phyloP scores from a whole-genome alignment of 176 grass and related monocot species.

The Puya raimondii region DNA sequence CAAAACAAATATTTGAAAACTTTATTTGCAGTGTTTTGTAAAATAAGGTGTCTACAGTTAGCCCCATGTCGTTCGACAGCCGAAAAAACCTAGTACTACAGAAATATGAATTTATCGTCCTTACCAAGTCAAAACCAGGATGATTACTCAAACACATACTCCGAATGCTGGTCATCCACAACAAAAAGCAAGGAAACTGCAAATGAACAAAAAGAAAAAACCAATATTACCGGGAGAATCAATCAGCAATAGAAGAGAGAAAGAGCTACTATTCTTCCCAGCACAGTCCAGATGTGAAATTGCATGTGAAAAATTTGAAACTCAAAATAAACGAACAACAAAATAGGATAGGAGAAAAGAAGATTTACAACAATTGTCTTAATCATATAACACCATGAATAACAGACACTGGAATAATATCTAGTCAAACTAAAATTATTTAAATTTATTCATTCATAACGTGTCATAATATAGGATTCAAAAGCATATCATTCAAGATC shows the following conservation, averaged over 20 bases:
- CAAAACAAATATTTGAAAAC: too few species aligned
- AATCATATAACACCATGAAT: not conserved
- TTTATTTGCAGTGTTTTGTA: too few species aligned
- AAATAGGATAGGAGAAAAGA: not conserved
- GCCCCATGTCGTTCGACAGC: too few species aligned
- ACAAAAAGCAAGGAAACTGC: conserved; percentile 75
- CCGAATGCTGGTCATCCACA: conserved; percentile 75
- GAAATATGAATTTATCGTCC: conserved; percentile 29
- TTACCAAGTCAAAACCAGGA: conserved; percentile 78
- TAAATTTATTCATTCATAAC: not conserved
- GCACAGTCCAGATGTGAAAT: not conserved
- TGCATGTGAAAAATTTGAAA: not conserved
- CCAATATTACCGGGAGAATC: not conserved
- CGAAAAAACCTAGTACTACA: too few species aligned
- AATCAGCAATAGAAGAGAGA: not conserved
- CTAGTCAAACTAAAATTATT: not conserved
- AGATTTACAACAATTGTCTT: not conserved
- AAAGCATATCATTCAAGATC: not conserved
- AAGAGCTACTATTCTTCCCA: not conserved
- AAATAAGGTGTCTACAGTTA: too few species aligned
- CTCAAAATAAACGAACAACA: not conserved
- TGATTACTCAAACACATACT: conserved; percentile 72
- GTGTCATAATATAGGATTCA: not conserved
- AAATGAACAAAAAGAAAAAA: conserved; percentile 20
- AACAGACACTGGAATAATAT: not conserved